A percentile compares a stretch with the other conserved stretches of the same genome.
Conservation (phyloP, 305 asterid genomes). For the Solanum hybrid region DNA sequence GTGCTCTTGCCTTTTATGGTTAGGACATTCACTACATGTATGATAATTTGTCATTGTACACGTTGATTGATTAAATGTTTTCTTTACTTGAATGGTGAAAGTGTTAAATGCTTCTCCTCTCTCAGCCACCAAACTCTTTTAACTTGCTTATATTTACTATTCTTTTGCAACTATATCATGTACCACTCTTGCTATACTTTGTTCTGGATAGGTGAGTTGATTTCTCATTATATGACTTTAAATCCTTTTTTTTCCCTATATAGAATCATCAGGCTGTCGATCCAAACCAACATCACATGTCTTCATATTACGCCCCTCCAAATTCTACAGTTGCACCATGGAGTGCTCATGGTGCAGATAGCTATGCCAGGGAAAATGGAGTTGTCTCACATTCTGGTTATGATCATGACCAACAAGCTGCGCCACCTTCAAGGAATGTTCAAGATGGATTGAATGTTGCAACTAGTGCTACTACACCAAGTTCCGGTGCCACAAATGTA, state of each 20-base stretch:
- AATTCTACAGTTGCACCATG: constrained; percentile 50
- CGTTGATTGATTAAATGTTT: background rate
- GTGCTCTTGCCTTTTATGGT: background rate
- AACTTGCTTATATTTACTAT: background rate
- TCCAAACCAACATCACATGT: constrained; percentile 38
- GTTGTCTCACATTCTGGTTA: constrained; percentile 40
- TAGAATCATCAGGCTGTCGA: constrained; percentile 50
- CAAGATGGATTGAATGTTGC: constrained; percentile 50
- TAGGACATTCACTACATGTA: background rate
- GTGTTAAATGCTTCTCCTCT: background rate
- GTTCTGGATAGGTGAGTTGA: background rate
- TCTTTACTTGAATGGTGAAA: background rate
- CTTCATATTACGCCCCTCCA: constrained; percentile 51
- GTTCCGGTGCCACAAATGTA: constrained; percentile 55
- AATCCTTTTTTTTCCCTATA: background rate
- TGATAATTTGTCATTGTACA: background rate
- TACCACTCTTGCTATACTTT: background rate
- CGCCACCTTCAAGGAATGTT: constrained; percentile 32
- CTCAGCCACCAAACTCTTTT: background rate
- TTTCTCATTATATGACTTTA: background rate
- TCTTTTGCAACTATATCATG: background rate
- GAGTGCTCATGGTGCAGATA: constrained; percentile 43
- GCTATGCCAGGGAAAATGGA: constrained; percentile 58
- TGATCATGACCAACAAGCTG: constrained; percentile 46
- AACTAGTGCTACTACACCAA: constrained; percentile 46